phyloP scores from a whole-genome alignment of 169 alveolate genomes.

The Plasmodium chabaudi region DNA sequence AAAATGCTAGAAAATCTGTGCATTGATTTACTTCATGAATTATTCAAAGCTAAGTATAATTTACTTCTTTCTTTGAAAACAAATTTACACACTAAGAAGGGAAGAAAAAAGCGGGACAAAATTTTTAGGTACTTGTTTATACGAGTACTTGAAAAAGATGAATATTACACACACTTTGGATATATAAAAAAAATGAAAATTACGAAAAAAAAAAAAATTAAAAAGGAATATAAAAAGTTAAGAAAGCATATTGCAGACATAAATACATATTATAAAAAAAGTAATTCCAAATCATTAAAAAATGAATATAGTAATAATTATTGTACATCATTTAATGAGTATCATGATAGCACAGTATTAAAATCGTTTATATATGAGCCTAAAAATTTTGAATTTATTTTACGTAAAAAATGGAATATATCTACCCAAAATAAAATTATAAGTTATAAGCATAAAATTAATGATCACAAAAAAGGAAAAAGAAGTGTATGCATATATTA shows the following conservation, averaged over 20 bases:
- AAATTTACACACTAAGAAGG: not conserved
- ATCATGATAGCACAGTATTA: not conserved
- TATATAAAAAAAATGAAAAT: conserved; percentile 11
- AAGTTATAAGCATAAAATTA: not conserved
- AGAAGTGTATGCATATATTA: not conserved
- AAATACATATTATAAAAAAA: conserved; percentile 7
- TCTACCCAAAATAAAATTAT: not conserved
- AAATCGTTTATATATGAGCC: not conserved
- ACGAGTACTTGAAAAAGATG: not conserved
- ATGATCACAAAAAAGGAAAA: not conserved
- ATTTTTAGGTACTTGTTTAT: not conserved
- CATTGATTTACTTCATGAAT: conserved; percentile 30
- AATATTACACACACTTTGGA: conserved; percentile 28
- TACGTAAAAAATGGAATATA: conserved; percentile 4
- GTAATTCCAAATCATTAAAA: not conserved
- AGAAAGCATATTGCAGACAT: conserved; percentile 29
- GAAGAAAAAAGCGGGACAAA: not conserved
- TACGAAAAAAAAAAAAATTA: conserved; percentile 18
- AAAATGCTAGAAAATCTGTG: conserved; percentile 62
- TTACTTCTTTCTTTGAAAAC: conserved; percentile 29
- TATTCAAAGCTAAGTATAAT: conserved; percentile 20
- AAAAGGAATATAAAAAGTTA: conserved; percentile 16
- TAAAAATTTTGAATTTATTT: not conserved
- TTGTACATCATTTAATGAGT: not conserved
- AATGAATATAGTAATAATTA: not conserved